Evolutionary conservation across 169 alveolate species (phyloP), one percentile per base, ranked within the genome.

Genomic region (Babesia gibsoni): DNA sequence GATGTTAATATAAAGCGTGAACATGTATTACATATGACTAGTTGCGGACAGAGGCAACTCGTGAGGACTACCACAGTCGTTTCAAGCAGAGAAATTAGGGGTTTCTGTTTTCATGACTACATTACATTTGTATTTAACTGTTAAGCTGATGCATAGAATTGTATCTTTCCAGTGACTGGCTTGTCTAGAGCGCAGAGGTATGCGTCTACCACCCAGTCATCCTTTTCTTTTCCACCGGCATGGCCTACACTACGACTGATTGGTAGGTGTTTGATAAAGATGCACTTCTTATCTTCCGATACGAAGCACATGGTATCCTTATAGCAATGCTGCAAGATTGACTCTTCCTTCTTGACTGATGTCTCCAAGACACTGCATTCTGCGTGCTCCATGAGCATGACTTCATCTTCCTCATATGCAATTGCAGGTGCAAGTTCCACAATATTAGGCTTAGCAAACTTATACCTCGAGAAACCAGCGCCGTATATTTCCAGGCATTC

Each of bases 261-360:
- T 25, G 84, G 84, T 37, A 75, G 32, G 36, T 57, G 22, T 30
- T 52, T 58, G 35, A 75, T 52, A 39, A 52, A 75, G 35, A 75
- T 52, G 80, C 84, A 75, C 16, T 56, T 75, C 35, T 23, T 23
- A 7, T 53, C 84, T 22, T 64, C 84, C 3, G 84, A 27, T 16
- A 75, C 70, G 56, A 41, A 75, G 37, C 66, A 36, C 25, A n/a
- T 22, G 0, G 80, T 67, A 20, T 36, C 43, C n/a, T 30, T 52
- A 56, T 75, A 75, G 18, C 45, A 52, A 8, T 41, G 52, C 25
- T 23, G 30, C n/a, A 39, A 35, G 5, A 8, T 25, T 12, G 33
- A 16, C 9, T 29, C 50, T 0, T 56, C 49, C n/a, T n/a, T n/a
- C n/a, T n/a, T n/a, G 20, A 35, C 29, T 20, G 72, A 42, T 0